Evolutionary conservation across 345 rosid genomes (phyloP).

Genomic region (Sisymbrium irio): DNA sequence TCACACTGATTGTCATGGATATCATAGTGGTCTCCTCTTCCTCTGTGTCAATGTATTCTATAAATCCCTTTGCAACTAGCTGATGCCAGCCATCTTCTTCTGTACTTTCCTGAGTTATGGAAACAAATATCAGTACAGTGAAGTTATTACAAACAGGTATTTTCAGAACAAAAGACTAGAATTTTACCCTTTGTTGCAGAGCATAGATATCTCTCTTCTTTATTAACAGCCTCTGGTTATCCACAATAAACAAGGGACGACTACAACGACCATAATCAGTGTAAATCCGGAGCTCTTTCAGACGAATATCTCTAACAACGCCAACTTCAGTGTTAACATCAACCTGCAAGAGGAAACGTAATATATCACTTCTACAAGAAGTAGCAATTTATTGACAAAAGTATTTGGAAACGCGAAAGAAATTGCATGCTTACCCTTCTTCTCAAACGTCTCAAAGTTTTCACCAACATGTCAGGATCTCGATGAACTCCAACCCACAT

Average conservation of each 20-base stretch:
- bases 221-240: slow-evolving; percentile 89
- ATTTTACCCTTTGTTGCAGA: slow-evolving; percentile 76
- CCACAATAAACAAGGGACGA: slow-evolving; percentile 92
- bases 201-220: slow-evolving; percentile 84
- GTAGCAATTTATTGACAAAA: neutral
- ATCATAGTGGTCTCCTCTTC: slow-evolving; percentile 99
- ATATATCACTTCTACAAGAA: neutral
- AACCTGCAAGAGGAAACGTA: slow-evolving; percentile 47
- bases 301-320: slow-evolving; percentile 90
- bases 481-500: slow-evolving; percentile 99
- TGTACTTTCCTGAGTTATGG: slow-evolving; percentile 56
- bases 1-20: slow-evolving; percentile 96
- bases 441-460: slow-evolving; percentile 83
- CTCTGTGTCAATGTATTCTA: slow-evolving; percentile 95
- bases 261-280: slow-evolving; percentile 99
- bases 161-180: neutral
- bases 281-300: slow-evolving; percentile 85
- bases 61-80: slow-evolving; percentile 79
- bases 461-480: slow-evolving; percentile 98
- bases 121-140: slow-evolving; percentile 7
- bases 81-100: slow-evolving; percentile 98
- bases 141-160: neutral
- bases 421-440: slow-evolving; percentile 61
- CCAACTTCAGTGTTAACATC: slow-evolving; percentile 98
- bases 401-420: slow-evolving; percentile 2